These are phyloP conservation scores for Aspergillus hiratsukae DNA, from an alignment of 2,329 filamentous ascomycete genomes.

Conservation along the genomic window DNA sequence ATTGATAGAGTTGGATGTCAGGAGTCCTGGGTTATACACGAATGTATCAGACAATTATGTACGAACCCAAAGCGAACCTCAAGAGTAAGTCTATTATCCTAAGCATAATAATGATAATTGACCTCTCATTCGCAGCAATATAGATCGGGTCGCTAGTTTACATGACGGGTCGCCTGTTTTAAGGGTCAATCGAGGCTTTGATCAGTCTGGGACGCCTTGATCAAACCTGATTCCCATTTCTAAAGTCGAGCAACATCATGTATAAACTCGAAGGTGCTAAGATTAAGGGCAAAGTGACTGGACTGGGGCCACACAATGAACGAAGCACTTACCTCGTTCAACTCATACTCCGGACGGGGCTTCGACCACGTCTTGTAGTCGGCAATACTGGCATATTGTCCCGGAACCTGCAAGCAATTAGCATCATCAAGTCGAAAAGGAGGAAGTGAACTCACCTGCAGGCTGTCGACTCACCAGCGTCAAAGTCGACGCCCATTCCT, in stretches of 20 bases:
- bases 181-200: too few species aligned
- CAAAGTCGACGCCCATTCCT: slow-evolving; percentile 45
- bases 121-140: too few species aligned
- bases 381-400: slow-evolving; percentile 34
- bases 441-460: slow-evolving; percentile 13
- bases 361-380: slow-evolving; percentile 38
- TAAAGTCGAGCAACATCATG: too few species aligned
- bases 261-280: neutral
- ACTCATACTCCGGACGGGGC: slow-evolving; percentile 38
- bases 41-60: too few species aligned
- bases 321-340: slow-evolving; percentile 37
- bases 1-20: neutral
- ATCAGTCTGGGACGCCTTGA: too few species aligned
- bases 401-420: slow-evolving; percentile 19
- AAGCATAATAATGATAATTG: neutral
- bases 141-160: too few species aligned
- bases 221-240: too few species aligned
- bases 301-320: too few species aligned
- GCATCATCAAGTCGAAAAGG: neutral
- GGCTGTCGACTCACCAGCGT: slow-evolving; percentile 34
- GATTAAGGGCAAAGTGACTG: slow-evolving; percentile 37
- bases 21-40: too few species aligned
- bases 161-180: too few species aligned
- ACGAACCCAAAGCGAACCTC: neutral
- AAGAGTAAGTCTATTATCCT: neutral